Percentiles rank a stretch among this genome's conserved stretches.
These are phyloP conservation scores for Lichtheimia ornata DNA, from an alignment of 371 early-diverging fungal genomes.

Conservation along the genomic window DNA sequence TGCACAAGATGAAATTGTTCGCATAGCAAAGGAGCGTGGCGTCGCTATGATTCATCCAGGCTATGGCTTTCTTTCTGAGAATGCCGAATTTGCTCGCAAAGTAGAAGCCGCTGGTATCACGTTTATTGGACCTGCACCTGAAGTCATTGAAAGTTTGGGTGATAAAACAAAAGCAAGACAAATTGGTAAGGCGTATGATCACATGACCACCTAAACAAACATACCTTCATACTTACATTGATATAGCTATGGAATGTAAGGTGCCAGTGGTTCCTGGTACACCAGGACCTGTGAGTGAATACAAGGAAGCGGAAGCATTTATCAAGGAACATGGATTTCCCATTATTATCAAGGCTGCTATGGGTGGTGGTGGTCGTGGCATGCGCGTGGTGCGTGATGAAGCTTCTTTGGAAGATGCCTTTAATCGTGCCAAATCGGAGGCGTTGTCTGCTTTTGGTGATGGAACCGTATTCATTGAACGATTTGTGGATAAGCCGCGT, in stretches of 20 bases:
- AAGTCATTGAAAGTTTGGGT: constrained; percentile 87
- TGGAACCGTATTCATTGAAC: constrained; percentile 93
- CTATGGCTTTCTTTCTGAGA: constrained; percentile 92
- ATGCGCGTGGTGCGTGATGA: constrained; percentile 89
- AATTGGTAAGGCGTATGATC: constrained; percentile 54
- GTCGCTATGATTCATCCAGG: constrained; percentile 87
- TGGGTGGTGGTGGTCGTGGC: constrained; percentile 98
- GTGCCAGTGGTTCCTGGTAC: constrained; percentile 91
- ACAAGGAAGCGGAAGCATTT: constrained; percentile 71
- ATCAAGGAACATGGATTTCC: constrained; percentile 86
- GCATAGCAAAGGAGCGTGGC: constrained; percentile 79
- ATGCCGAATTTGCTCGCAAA: constrained; percentile 86
- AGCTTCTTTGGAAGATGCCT: constrained; percentile 67
- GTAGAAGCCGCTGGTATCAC: constrained; percentile 90
- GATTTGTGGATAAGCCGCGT: constrained; percentile 88
- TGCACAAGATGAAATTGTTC: constrained; percentile 89
- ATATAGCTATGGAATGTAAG: constrained; percentile 70
- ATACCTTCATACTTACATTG: too few species aligned
- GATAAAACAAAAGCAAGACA: constrained; percentile 94
- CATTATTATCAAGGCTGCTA: constrained; percentile 95
- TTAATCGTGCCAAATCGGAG: constrained; percentile 84
- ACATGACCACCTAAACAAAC: too few species aligned
- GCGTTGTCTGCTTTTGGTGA: constrained; percentile 94
- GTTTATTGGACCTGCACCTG: constrained; percentile 87
- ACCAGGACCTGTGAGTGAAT: constrained; percentile 78